A percentile compares a stretch with the other conserved stretches of the same genome.
Evolutionary conservation across 2,329 filamentous ascomycete species (phyloP).

Genomic region (Emergomyces pasteurianus): DNA sequence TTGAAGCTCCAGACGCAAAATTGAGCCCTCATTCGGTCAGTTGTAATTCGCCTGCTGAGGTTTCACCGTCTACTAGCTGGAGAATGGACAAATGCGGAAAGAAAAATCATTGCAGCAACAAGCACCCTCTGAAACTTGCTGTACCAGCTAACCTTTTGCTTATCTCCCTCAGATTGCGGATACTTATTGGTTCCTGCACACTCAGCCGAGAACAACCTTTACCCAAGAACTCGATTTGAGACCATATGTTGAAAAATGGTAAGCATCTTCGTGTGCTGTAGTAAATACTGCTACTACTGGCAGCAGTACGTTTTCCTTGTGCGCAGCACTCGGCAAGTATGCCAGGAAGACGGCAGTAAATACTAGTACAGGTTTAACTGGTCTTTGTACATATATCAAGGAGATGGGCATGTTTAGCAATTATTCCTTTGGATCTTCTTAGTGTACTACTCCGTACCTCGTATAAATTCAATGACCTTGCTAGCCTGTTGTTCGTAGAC

Average conservation of each 20-base stretch:
- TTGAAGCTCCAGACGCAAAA: constrained; percentile 51
- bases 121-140: background rate
- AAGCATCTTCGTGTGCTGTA: constrained; percentile 12
- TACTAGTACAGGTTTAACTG: no score
- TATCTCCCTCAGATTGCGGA: constrained; percentile 57
- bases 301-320: no score
- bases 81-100: background rate
- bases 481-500: no score
- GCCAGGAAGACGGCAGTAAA: background rate
- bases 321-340: background rate
- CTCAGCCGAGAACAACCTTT: constrained; percentile 65
- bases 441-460: no score
- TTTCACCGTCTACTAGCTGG: background rate
- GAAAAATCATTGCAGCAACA: background rate
- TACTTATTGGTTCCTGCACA: constrained; percentile 73
- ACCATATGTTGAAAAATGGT: constrained; percentile 77
- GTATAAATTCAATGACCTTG: no score
- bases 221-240: constrained; percentile 72
- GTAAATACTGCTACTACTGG: background rate
- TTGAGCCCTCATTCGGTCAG: constrained; percentile 62
- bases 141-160: background rate
- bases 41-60: constrained; percentile 10
- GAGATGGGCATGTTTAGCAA: background rate
- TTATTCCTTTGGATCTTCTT: background rate
- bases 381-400: background rate